Evolutionary conservation across 257 asterid species (phyloP).

Genomic region (Solanum boliviense): DNA sequence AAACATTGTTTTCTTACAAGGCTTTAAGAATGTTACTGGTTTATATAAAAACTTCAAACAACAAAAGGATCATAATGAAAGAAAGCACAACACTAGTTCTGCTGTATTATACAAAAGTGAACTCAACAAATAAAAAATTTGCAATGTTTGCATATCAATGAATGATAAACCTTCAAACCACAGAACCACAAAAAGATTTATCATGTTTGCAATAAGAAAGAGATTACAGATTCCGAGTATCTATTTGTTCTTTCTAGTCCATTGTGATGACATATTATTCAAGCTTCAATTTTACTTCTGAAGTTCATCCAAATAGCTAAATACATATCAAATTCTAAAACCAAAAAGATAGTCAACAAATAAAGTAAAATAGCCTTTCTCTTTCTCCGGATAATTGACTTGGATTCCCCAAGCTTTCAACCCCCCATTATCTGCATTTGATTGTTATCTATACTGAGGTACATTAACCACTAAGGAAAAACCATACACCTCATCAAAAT

Average conservation of each 20-base stretch:
- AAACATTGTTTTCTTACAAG: background rate
- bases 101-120: background rate
- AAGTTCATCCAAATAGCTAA: background rate
- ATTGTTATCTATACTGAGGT: background rate
- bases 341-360: background rate
- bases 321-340: background rate
- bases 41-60: background rate
- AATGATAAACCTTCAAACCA: background rate
- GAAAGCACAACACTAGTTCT: background rate
- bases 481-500: background rate
- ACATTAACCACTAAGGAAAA: background rate
- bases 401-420: background rate
- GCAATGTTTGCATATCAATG: background rate
- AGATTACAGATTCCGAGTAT: background rate
- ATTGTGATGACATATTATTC: background rate
- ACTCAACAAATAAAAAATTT: background rate
- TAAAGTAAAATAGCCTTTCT: background rate
- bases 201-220: background rate
- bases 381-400: background rate
- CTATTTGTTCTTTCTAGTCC: background rate
- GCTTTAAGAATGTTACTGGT: background rate
- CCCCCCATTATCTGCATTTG: background rate
- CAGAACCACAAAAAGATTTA: background rate
- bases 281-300: background rate
- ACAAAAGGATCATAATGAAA: background rate